Evolutionary conservation across 2,329 filamentous ascomycete genomes (phyloP).

Genomic region (Hawksworthiomyces lignivorus): DNA sequence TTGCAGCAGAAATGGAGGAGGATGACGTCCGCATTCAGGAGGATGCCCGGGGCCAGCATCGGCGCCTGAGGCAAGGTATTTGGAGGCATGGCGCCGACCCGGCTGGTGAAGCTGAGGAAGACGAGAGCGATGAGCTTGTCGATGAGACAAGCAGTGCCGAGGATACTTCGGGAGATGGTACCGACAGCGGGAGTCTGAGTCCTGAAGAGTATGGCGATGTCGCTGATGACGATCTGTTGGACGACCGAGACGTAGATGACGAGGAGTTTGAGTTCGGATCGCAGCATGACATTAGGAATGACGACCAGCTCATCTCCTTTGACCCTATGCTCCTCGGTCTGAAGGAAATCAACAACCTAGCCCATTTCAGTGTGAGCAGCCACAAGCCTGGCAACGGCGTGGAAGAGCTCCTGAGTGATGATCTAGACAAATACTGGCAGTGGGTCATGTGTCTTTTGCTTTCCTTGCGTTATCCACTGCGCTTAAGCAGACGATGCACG

Average conservation of each 20-base stretch:
- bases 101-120: constrained; percentile 7
- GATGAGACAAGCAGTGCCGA: neutral
- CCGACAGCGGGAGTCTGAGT: neutral
- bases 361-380: constrained; percentile 74
- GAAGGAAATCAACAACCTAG: constrained; percentile 79
- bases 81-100: constrained; percentile 3
- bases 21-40: neutral
- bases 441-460: constrained; percentile 31
- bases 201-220: neutral
- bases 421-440: constrained; percentile 73
- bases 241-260: constrained; percentile 16
- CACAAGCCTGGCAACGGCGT: constrained; percentile 76
- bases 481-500: no score
- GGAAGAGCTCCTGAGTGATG: constrained; percentile 65
- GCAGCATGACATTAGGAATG: constrained; percentile 3
- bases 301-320: constrained; percentile 27
- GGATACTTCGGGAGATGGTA: neutral
- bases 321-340: constrained; percentile 51
- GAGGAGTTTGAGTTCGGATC: constrained; percentile 10
- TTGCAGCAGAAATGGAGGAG: neutral
- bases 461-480: no score
- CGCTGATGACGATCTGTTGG: constrained; percentile 14
- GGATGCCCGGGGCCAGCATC: neutral
- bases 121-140: constrained; percentile 12
- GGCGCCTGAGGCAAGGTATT: no score